Conservation (phyloP, 2,329 filamentous ascomycete genomes). For the Paraconiothyrium sp. region DNA sequence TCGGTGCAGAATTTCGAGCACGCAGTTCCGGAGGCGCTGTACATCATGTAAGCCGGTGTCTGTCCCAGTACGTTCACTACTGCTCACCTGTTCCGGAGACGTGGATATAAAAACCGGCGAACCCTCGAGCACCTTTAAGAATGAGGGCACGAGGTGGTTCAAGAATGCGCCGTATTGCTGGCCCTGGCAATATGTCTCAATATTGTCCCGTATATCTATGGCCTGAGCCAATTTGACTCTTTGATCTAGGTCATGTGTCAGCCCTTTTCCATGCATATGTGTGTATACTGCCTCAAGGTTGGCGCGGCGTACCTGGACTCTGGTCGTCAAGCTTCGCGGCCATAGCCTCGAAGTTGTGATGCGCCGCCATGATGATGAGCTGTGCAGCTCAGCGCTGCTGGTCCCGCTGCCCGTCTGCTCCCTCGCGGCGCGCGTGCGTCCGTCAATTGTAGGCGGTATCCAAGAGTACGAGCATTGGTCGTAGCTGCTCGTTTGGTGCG, state of each 20-base stretch:
- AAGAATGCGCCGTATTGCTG: conserved; percentile 83
- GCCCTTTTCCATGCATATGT: conserved; percentile 15
- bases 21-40: conserved; percentile 88
- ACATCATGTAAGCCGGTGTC: conserved; percentile 22
- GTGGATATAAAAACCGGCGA: conserved; percentile 91
- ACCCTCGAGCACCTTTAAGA: conserved; percentile 84
- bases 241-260: conserved; percentile 67
- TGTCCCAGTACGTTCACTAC: conserved; percentile 19
- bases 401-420: conserved; percentile 24
- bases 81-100: conserved; percentile 82
- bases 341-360: conserved; percentile 57
- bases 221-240: conserved; percentile 84
- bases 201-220: conserved; percentile 85
- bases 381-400: conserved; percentile 38
- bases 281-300: conserved; percentile 4
- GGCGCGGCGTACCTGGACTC: conserved; percentile 45
- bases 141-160: conserved; percentile 86
- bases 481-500: conserved; percentile 29
- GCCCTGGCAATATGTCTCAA: conserved; percentile 86
- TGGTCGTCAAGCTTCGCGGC: conserved; percentile 58
- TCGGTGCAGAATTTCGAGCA: conserved; percentile 93
- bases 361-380: conserved; percentile 45
- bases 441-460: conserved; percentile 27
- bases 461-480: conserved; percentile 38
- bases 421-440: conserved; percentile 17